Evolutionary conservation across 805 yeast species (phyloP).

Genomic region (Candida silvicultrix): DNA sequence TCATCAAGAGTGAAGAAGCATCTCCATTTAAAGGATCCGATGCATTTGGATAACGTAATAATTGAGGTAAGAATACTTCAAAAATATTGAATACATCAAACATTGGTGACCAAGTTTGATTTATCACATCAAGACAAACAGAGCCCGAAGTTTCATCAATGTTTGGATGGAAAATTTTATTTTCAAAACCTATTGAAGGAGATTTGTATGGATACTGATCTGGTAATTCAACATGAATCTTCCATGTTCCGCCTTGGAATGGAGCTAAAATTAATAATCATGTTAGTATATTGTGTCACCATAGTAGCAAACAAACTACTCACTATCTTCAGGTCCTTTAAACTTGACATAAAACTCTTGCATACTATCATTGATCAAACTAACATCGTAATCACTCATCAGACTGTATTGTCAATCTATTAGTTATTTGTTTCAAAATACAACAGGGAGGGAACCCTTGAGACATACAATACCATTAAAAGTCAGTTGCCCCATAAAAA

Average conservation of each 20-base stretch:
- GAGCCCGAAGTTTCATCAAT: slow-evolving; percentile 88
- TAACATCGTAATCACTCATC: slow-evolving; percentile 91
- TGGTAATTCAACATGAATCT: slow-evolving; percentile 86
- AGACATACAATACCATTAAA: too few relatives aligned
- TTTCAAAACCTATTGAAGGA: slow-evolving; percentile 91
- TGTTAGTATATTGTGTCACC: not conserved
- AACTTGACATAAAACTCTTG: slow-evolving; percentile 85
- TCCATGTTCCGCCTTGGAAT: slow-evolving; percentile 87
- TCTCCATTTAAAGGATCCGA: slow-evolving; percentile 90
- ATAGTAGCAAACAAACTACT: slow-evolving; percentile 11
- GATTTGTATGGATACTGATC: slow-evolving; percentile 94
- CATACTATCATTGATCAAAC: slow-evolving; percentile 71
- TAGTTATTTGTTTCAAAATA: slow-evolving; percentile 2
- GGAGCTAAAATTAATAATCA: slow-evolving; percentile 46
- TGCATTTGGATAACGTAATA: slow-evolving; percentile 88
- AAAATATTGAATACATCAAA: slow-evolving; percentile 87
- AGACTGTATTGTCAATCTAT: slow-evolving; percentile 31
- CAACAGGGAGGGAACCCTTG: too few relatives aligned
- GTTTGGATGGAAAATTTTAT: slow-evolving; percentile 91
- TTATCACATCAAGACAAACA: slow-evolving; percentile 92
- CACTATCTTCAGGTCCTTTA: slow-evolving; percentile 71
- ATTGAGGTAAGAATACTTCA: slow-evolving; percentile 89
- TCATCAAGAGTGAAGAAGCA: slow-evolving; percentile 74
- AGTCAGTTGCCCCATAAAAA: not conserved
- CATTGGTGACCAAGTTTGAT: slow-evolving; percentile 98